Conservation (phyloP, 768 basidiomycete species). For the Boletus insuetus region DNA sequence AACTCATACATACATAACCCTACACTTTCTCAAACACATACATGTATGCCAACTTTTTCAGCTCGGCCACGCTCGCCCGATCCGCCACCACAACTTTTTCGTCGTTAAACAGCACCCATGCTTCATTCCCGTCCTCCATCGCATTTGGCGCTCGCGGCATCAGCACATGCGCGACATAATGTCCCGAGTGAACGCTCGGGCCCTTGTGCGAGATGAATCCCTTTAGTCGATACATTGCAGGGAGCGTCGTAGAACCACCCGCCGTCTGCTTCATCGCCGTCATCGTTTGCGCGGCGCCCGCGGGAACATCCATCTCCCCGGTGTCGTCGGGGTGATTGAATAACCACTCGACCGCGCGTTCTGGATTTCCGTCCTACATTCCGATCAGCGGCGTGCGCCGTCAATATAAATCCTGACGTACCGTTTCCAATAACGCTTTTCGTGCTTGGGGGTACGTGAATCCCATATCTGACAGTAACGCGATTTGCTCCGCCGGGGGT, state of each 20-base stretch:
- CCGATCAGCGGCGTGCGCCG: neutral
- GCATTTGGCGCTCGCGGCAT: slow-evolving; percentile 12
- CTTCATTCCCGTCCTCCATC: slow-evolving; percentile 40
- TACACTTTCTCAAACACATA: slow-evolving; percentile 75
- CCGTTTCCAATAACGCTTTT: slow-evolving; percentile 87
- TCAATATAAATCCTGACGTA: slow-evolving; percentile 35
- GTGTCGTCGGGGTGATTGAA: slow-evolving; percentile 90
- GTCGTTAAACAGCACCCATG: slow-evolving; percentile 93
- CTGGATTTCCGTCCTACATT: slow-evolving; percentile 62
- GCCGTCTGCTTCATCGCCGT: slow-evolving; percentile 4
- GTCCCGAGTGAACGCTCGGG: slow-evolving; percentile 90
- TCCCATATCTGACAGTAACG: slow-evolving; percentile 86
- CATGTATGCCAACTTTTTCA: slow-evolving; percentile 88
- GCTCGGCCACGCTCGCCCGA: slow-evolving; percentile 69
- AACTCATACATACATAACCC: no score
- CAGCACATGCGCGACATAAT: slow-evolving; percentile 84
- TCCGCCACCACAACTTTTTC: slow-evolving; percentile 95
- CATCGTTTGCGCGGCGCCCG: slow-evolving; percentile 18
- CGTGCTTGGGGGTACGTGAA: slow-evolving; percentile 79
- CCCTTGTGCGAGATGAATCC: slow-evolving; percentile 98
- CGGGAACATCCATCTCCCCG: slow-evolving; percentile 51
- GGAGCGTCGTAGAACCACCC: slow-evolving; percentile 57
- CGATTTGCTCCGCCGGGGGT: slow-evolving; percentile 67
- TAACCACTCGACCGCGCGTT: slow-evolving; percentile 93
- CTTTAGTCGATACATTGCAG: slow-evolving; percentile 77